Base-by-base conservation (phyloP, 306 rosid species). In the Sphenostylis stenocarpa region DNA sequence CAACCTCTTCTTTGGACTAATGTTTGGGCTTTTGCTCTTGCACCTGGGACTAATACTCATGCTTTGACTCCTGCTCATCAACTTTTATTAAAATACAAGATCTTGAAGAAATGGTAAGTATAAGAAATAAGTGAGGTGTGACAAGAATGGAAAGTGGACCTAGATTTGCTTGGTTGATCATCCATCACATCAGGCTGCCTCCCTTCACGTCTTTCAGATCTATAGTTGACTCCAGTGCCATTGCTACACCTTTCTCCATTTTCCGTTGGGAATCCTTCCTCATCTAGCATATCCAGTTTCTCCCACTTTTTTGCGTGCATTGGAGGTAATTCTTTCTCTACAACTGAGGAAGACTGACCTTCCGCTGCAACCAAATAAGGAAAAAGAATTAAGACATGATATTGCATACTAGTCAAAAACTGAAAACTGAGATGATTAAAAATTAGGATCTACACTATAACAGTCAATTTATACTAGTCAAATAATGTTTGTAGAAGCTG, bases 41-140 rank as follows among this genome's bases (percentile, higher is more conserved):
- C 80, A 87, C 77, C 90, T 78, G 70, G 98, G 94, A 84, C 96
- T 95, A 74, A 89, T 84, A 76, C 96, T 94, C 96, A 85, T 72
- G 89, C 98, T 95, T 83, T 89, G 90, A 79, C 90, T 92, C 98
- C 98, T 95, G 98, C 90, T 83, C 92, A 95, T 85, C 84, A 86
- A 90, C 86, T 76, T 83, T 78, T 64, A 87, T 81, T 92, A 85
- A 90, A 85, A 85, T 82, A 86, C 87, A 89, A 51, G 77, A 81
- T 87, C 62, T 57, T 49, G 43, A 57, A 58, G 77, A 69, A 58
- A 69, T 69, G 52, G 38, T 58, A 69, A 58, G 89, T 87, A 87
- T 78, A 87, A 88, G 83, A 87, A 88, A 89, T 80, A 89, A 89
- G 85, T 80, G 84, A 83, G 88, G 87, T 71, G 85, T 83, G 86